These are phyloP conservation scores for Alisma plantagoaquatica DNA, from an alignment of 106 monocot species.

Conservation along the genomic window DNA sequence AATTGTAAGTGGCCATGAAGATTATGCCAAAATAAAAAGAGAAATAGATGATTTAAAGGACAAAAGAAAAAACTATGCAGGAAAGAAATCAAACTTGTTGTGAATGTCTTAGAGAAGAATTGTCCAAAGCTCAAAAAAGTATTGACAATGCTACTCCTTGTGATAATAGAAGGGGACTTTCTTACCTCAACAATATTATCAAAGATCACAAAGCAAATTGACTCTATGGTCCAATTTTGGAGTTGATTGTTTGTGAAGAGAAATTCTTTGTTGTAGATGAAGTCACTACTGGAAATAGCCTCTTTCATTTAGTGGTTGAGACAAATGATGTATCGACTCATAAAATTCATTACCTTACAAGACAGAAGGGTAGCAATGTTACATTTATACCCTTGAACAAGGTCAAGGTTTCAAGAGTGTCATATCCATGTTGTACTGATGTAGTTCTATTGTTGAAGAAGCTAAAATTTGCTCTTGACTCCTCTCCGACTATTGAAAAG, in stretches of 20 bases:
- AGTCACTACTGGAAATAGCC: constrained; percentile 98
- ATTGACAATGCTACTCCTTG: constrained; percentile 94
- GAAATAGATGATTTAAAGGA: constrained; percentile 80
- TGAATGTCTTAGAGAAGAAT: constrained; percentile 70
- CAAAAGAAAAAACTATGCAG: constrained; percentile 72
- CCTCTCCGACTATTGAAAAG: constrained; percentile 73
- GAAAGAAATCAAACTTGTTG: constrained; percentile 65
- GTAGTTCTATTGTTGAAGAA: constrained; percentile 82
- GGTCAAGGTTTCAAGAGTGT: constrained; percentile 58
- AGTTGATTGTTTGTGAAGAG: constrained; percentile 82
- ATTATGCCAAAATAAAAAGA: constrained; percentile 46
- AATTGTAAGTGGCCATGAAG: constrained; percentile 41
- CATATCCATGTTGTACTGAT: constrained; percentile 70
- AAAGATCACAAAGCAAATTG: constrained; percentile 72
- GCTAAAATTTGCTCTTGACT: constrained; percentile 45
- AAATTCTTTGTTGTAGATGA: constrained; percentile 98
- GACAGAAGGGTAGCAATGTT: constrained; percentile 88
- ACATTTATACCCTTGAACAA: constrained; percentile 95
- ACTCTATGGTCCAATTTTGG: constrained; percentile 81
- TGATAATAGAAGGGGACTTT: constrained; percentile 83
- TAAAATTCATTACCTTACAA: constrained; percentile 72
- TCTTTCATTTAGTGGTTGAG: constrained; percentile 96
- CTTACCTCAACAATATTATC: constrained; percentile 69
- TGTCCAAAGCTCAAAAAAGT: constrained; percentile 87
- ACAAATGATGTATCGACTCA: constrained; percentile 76